A percentile compares a stretch with the other conserved stretches of the same genome.
These are phyloP conservation scores for Ceratocystis huliohia DNA, from an alignment of 2,329 filamentous ascomycete species.

Conservation along the genomic window DNA sequence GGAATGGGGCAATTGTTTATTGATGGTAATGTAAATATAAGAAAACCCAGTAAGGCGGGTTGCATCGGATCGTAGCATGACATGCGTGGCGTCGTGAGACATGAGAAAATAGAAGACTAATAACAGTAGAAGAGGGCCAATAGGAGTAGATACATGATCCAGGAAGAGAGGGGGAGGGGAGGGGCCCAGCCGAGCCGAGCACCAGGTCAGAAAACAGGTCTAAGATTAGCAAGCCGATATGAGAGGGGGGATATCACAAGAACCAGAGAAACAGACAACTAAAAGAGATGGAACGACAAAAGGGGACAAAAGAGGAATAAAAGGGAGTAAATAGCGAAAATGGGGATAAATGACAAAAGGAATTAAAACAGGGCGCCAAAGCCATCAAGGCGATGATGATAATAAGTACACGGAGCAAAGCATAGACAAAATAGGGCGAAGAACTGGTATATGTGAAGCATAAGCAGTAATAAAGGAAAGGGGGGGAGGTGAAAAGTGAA, in stretches of 20 bases:
- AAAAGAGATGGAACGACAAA: background rate
- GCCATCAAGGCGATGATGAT: background rate
- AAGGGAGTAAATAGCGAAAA: too few species aligned
- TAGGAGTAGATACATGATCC: background rate
- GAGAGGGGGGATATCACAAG: background rate
- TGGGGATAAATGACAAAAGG: too few species aligned
- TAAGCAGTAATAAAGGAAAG: background rate
- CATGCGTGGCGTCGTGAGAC: slow-evolving; percentile 7
- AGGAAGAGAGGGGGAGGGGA: background rate
- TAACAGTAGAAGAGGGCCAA: background rate
- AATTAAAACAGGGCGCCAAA: background rate
- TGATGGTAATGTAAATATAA: background rate
- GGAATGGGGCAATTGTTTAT: background rate
- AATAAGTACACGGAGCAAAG: background rate
- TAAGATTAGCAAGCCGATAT: background rate
- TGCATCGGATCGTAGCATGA: background rate
- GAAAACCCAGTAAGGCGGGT: background rate
- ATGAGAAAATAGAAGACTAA: background rate
- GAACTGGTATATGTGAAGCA: slow-evolving; percentile 1
- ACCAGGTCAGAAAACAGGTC: background rate
- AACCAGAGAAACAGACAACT: background rate
- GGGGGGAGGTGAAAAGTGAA: background rate
- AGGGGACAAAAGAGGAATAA: too few species aligned
- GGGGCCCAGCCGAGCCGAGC: background rate
- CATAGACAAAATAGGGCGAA: background rate